Percentiles rank a stretch among this genome's conserved stretches.
Conservation (phyloP, 2,329 filamentous ascomycete species). For the Chaetomiaceae sp. region DNA sequence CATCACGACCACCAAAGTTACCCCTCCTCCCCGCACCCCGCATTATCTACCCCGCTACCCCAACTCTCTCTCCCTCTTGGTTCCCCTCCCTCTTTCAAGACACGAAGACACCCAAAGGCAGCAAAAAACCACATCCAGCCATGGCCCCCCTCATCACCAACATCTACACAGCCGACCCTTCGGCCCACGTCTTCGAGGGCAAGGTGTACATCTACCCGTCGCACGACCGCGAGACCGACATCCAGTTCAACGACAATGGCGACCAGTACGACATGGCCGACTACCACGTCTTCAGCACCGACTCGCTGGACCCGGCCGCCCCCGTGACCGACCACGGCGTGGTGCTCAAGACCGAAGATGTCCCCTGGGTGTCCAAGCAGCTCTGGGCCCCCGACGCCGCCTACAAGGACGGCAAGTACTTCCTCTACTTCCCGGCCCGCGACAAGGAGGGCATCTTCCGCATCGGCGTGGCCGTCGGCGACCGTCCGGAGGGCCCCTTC, state of each 20-base stretch:
- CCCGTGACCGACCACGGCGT: slow-evolving; percentile 69
- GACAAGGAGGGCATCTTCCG: slow-evolving; percentile 66
- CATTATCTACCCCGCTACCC: slow-evolving; percentile 7
- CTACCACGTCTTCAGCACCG: slow-evolving; percentile 69
- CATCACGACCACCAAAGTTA: background rate
- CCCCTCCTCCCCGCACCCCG: slow-evolving; percentile 10
- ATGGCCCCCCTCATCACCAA: slow-evolving; percentile 64
- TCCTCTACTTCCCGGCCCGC: slow-evolving; percentile 72
- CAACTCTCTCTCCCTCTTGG: slow-evolving; percentile 1
- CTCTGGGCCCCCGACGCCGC: slow-evolving; percentile 78
- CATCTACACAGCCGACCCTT: slow-evolving; percentile 75
- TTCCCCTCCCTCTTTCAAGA: no score
- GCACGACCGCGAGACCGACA: slow-evolving; percentile 71
- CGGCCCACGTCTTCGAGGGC: slow-evolving; percentile 72
- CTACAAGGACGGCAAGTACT: slow-evolving; percentile 62
- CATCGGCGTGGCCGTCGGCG: slow-evolving; percentile 64
- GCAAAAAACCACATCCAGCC: slow-evolving; percentile 18
- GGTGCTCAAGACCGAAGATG: slow-evolving; percentile 57
- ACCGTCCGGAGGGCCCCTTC: slow-evolving; percentile 66
- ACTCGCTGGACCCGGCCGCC: slow-evolving; percentile 47
- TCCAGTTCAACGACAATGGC: slow-evolving; percentile 75
- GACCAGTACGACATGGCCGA: slow-evolving; percentile 82
- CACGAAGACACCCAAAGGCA: background rate
- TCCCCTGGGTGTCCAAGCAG: slow-evolving; percentile 75
- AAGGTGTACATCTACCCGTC: slow-evolving; percentile 76